Conservation (phyloP, 768 basidiomycete genomes). For the Mycena vulgaris region DNA sequence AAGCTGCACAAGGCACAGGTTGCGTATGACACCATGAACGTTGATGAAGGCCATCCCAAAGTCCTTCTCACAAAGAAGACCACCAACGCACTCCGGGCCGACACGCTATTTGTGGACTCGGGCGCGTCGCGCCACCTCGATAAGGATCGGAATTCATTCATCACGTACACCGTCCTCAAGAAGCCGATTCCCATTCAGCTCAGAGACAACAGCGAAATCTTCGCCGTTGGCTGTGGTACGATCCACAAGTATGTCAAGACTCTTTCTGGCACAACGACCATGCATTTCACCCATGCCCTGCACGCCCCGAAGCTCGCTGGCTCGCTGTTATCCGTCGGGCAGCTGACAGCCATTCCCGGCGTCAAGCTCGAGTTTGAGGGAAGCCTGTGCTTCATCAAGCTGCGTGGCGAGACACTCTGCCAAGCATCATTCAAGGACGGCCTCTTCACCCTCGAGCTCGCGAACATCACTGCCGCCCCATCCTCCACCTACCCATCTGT, state of each 20-base stretch:
- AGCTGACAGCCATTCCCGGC: no score
- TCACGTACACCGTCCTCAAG: slow-evolving; percentile 1
- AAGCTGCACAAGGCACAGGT: slow-evolving; percentile 3
- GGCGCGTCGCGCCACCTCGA: no score
- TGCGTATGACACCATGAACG: neutral
- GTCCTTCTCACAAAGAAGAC: slow-evolving; percentile 19
- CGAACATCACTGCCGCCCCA: neutral
- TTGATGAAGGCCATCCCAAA: neutral
- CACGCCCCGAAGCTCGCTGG: neutral
- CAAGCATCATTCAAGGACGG: slow-evolving; percentile 5
- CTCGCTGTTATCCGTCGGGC: neutral
- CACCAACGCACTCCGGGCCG: neutral
- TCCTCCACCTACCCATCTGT: neutral
- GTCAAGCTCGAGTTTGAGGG: neutral
- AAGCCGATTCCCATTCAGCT: slow-evolving; percentile 15
- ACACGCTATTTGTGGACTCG: neutral
- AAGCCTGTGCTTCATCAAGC: neutral
- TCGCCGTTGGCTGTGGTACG: neutral
- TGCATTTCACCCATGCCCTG: neutral
- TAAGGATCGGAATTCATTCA: neutral
- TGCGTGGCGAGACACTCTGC: neutral
- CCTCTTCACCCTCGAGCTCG: slow-evolving; percentile 4
- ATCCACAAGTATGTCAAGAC: neutral
- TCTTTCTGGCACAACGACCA: neutral
- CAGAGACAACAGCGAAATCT: slow-evolving; percentile 15